Evolutionary conservation across 352 stramenopile genomes (phyloP), one percentile per base, ranked within the genome.

Genomic region (Blastocystis sp.): DNA sequence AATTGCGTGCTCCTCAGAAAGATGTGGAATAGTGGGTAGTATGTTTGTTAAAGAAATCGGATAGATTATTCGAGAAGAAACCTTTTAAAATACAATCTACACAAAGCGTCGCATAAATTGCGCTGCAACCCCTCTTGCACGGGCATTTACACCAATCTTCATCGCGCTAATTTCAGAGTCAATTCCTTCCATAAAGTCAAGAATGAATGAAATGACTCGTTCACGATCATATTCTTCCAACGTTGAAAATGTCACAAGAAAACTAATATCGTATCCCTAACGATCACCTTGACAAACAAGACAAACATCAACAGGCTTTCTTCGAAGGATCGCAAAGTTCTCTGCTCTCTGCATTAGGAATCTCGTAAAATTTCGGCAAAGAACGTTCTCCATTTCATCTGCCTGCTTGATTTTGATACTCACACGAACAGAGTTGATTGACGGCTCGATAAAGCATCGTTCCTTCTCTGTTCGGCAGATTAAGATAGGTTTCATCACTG

Each of bases 151-250:
- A 57, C 95, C 95, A 91, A 98, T 98, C 90, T 98, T 98, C 95
- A 98, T 98, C 44, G 94, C 95, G 90, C 94, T 98, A 91, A 98
- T 98, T 91, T 98, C 95, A 92, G 97, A 97, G 93, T 98, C 95
- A 87, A 98, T 98, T 82, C 98, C 95, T 91, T 98, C 95, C 95
- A 98, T 98, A 92, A 98, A 98, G 90, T 96, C 93, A 90, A 98
- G 97, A 91, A 98, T 95, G 89, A 98, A 98, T 91, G 97, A 94
- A 73, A 98, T 95, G 62, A 98, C 92, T 92, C 98, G 98, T 92
- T 98, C 94, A 91, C 98, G 98, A 93, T 96, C 97, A 92, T 98
- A 93, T 87, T 94, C 95, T 91, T 98, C 95, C 57, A 98, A 91
- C 90, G 98, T 95, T 89, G 93, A 94, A 90, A 98, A 94, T 35